A percentile compares a stretch with the other conserved stretches of the same genome.
phyloP scores from a whole-genome alignment of 1,284 basidiomycete genomes.

The Cystobasidium slooffiae region DNA sequence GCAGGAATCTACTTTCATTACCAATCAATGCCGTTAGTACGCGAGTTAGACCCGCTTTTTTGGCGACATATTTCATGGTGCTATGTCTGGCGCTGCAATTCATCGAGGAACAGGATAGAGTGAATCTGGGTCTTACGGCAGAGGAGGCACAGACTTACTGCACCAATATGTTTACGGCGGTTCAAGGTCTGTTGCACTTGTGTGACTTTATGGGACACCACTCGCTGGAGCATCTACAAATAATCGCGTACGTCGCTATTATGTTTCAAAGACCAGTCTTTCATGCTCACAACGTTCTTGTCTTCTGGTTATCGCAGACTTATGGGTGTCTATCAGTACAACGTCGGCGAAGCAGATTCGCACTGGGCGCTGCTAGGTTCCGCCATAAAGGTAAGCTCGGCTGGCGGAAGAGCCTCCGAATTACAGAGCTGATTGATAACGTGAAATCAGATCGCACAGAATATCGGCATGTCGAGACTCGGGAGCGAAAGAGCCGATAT shows the following conservation, averaged over 20 bases:
- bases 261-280: not conserved
- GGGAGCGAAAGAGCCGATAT: conserved; percentile 29
- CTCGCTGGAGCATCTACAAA: conserved; percentile 53
- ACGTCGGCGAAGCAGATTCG: conserved; percentile 53
- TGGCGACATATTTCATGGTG: conserved; percentile 54
- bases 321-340: conserved; percentile 55
- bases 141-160: conserved; percentile 48
- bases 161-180: conserved; percentile 51
- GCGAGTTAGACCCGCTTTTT: conserved; percentile 50
- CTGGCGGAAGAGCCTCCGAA: conserved; percentile 8
- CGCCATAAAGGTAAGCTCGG: conserved; percentile 50
- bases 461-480: conserved; percentile 44
- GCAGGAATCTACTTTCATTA: conserved; percentile 48
- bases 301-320: conserved; percentile 33
- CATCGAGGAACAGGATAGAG: conserved; percentile 46
- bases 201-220: conserved; percentile 53
- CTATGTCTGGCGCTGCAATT: conserved; percentile 53
- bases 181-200: conserved; percentile 52
- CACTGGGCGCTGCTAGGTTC: conserved; percentile 54
- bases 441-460: conserved; percentile 40
- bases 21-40: conserved; percentile 49
- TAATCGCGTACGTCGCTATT: conserved; percentile 44
- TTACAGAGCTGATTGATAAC: not conserved
- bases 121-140: conserved; percentile 45
- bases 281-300: not conserved